Evolutionary conservation across 345 rosid species (phyloP).

Genomic region (Melastoma malabathricum): DNA sequence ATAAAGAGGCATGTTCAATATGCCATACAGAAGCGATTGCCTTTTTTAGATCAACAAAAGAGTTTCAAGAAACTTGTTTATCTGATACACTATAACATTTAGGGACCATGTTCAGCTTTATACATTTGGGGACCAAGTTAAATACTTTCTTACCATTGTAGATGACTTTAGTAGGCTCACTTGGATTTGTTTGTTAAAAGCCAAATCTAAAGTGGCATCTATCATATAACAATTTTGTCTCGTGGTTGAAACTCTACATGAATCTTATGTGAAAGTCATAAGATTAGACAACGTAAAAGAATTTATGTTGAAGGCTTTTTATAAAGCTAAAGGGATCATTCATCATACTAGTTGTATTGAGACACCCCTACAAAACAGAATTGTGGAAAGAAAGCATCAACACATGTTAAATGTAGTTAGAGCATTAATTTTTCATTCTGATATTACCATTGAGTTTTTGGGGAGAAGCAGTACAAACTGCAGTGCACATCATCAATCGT

Average conservation of each 20-base stretch:
- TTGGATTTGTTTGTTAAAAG: too few species aligned
- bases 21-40: too few species aligned
- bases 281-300: background rate
- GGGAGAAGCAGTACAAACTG: background rate
- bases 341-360: background rate
- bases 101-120: too few species aligned
- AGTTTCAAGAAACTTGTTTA: too few species aligned
- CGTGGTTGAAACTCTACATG: background rate
- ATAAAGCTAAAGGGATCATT: background rate
- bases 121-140: background rate
- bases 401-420: background rate
- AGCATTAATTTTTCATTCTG: background rate
- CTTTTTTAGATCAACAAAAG: too few species aligned
- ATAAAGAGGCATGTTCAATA: too few species aligned
- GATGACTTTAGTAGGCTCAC: background rate
- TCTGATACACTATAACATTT: background rate
- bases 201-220: too few species aligned
- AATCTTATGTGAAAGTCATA: background rate
- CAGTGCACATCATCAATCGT: background rate
- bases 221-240: background rate
- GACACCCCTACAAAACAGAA: slow-evolving; percentile 1
- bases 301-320: background rate
- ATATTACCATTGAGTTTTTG: background rate
- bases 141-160: background rate
- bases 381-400: background rate